Base-by-base conservation (phyloP, 805 yeast genomes). In the Saccharomycopsis lassenensis region DNA sequence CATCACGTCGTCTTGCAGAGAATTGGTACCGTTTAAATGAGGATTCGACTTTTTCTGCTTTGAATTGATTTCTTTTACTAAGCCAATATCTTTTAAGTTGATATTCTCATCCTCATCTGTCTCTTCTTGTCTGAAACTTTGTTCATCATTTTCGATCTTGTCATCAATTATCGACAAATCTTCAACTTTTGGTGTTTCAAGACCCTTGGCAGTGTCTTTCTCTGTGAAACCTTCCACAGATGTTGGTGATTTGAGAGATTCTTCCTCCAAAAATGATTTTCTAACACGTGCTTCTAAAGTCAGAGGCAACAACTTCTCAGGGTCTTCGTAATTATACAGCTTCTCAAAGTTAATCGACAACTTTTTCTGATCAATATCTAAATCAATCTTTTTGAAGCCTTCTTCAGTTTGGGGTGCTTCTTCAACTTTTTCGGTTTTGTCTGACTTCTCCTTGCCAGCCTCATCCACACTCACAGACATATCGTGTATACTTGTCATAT, bases 381-480 rank as follows among this genome's bases (percentile, higher is more conserved):
- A 24, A 27, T 40, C 38, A 17, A 36, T 40, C 28, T 36, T 36
- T 17, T 36, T 33, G 31, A 40, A 33, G 18, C n/a, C 16, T 26
- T 26, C 18, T n/a, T n/a, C n/a, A n/a, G 10, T 10, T 7, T 29
- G n/a, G 14, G 6, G 16, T 15, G 8, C 28, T 25, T 7, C 16
- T 4, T 15, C 15, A 15, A 18, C 14, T 12, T 21, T n/a, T 24
- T 15, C 8, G 26, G 12, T 23, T 30, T 34, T 10, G 14, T 18
- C 18, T 14, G 7, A 3, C 18, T 27, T 1, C 8, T 16, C 7
- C 12, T 25, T 17, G 11, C 32, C 23, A 16, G 20, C 24, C 22
- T 33, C 30, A 11, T 1, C 72, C 68, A 44, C 65, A 67, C 44
- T 62, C 65, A 36, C 66, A 53, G 35, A 30, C 11, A 40, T 21